A percentile compares a stretch with the other conserved stretches of the same genome.
These are phyloP conservation scores for Metschnikowia noctiluminum DNA, from an alignment of 805 yeast genomes.

Conservation along the genomic window DNA sequence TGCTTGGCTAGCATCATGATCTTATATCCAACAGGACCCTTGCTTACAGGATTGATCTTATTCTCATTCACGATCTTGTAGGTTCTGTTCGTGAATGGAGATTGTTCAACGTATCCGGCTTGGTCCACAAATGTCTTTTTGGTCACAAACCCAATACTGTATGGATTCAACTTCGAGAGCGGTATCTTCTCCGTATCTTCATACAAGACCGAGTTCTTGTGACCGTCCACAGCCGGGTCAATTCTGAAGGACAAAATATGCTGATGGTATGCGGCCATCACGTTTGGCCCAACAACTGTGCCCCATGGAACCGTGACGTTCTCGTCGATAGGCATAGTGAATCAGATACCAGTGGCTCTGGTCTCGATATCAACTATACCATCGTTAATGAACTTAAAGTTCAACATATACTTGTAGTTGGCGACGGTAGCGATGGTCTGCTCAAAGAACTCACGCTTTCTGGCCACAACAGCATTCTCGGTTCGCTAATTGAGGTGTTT, in stretches of 20 bases:
- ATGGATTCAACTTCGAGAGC: slow-evolving; percentile 53
- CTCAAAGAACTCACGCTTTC: slow-evolving; percentile 75
- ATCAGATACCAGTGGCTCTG: slow-evolving; percentile 82
- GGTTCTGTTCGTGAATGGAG: slow-evolving; percentile 72
- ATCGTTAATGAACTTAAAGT: slow-evolving; percentile 70
- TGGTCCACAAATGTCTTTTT: slow-evolving; percentile 64
- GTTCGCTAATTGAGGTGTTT: slow-evolving; percentile 82
- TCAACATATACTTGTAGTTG: slow-evolving; percentile 75
- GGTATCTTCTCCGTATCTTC: slow-evolving; percentile 68
- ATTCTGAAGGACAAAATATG: slow-evolving; percentile 76
- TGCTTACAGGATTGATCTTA: slow-evolving; percentile 63
- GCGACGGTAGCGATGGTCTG: slow-evolving; percentile 84
- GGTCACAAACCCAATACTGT: slow-evolving; percentile 65
- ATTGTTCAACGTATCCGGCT: slow-evolving; percentile 68
- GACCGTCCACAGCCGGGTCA: slow-evolving; percentile 81
- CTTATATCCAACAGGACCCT: slow-evolving; percentile 75
- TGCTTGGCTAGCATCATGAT: slow-evolving; percentile 71
- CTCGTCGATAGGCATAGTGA: slow-evolving; percentile 79
- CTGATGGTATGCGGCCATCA: slow-evolving; percentile 82
- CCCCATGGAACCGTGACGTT: slow-evolving; percentile 68
- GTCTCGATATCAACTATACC: slow-evolving; percentile 80
- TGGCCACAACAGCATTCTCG: slow-evolving; percentile 62
- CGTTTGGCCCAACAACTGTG: slow-evolving; percentile 74
- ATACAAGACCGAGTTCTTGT: slow-evolving; percentile 66
- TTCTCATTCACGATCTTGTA: slow-evolving; percentile 74